A percentile compares a stretch with the other conserved stretches of the same genome.
Conservation (phyloP, 2,329 filamentous ascomycete species). For the Colletotrichum limetticola region DNA sequence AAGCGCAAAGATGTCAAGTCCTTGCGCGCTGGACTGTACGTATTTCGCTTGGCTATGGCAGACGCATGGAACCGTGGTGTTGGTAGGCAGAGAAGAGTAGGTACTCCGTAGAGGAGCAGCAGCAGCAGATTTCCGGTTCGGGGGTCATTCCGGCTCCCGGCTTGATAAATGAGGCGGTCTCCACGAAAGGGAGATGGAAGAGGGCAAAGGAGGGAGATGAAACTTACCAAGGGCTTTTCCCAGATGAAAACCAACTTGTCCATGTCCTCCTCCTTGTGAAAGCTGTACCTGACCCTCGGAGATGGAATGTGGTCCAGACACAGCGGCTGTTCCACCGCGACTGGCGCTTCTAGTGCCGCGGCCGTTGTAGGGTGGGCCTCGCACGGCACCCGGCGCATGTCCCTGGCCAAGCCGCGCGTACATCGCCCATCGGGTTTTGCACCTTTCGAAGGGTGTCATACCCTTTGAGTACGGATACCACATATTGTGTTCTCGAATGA, state of each 20-base stretch:
- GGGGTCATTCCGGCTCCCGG: not conserved
- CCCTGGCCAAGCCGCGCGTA: slow-evolving; percentile 21
- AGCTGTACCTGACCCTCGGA: not conserved
- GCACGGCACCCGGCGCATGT: slow-evolving; percentile 11
- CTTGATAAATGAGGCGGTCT: slow-evolving; percentile 9
- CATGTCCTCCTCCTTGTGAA: not conserved
- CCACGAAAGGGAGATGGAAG: not conserved
- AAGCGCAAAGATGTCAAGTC: not conserved
- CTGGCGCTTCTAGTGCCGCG: slow-evolving; percentile 1
- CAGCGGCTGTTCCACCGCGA: slow-evolving; percentile 7
- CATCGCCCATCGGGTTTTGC: not conserved
- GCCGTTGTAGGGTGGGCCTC: slow-evolving; percentile 18
- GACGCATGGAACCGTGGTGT: not conserved
- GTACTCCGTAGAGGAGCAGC: too few relatives aligned
- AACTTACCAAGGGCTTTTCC: not conserved
- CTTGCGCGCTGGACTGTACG: slow-evolving; percentile 2
- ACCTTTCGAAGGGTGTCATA: slow-evolving; percentile 2
- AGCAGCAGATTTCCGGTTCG: not conserved
- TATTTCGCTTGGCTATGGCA: slow-evolving; percentile 13
- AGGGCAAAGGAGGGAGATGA: not conserved
- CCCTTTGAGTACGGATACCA: not conserved
- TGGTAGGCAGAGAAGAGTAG: not conserved
- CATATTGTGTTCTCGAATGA: not conserved
- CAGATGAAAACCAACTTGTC: not conserved
- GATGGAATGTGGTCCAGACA: slow-evolving; percentile 1